Conservation (phyloP, 2,329 filamentous ascomycete genomes). For the Hirsutella minnesotensis region DNA sequence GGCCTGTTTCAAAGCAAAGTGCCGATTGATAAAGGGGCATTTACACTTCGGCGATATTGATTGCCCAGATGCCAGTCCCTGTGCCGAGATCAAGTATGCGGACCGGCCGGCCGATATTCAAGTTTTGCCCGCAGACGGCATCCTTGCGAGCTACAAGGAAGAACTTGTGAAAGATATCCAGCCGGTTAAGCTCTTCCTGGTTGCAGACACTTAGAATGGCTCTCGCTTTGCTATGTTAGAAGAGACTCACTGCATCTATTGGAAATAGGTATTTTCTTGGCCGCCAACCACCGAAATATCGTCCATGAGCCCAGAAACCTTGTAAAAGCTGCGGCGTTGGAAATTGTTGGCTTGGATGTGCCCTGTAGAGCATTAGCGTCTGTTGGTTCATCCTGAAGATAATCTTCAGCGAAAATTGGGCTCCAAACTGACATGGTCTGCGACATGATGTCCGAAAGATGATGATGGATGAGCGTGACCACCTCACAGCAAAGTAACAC, state of each 20-base stretch:
- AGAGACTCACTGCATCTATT: slow-evolving; percentile 53
- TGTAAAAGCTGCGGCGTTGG: slow-evolving; percentile 3
- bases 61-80: slow-evolving; percentile 85
- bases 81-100: slow-evolving; percentile 60
- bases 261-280: slow-evolving; percentile 64
- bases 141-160: slow-evolving; percentile 52
- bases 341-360: neutral
- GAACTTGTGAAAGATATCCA: slow-evolving; percentile 74
- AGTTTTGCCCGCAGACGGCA: slow-evolving; percentile 11
- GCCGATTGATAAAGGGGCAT: slow-evolving; percentile 12
- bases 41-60: slow-evolving; percentile 66
- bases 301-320: slow-evolving; percentile 47
- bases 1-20: neutral
- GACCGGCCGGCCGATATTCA: slow-evolving; percentile 9
- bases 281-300: slow-evolving; percentile 56
- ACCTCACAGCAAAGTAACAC: no score
- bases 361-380: no score
- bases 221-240: neutral
- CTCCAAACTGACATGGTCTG: no score
- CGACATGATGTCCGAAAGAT: no score
- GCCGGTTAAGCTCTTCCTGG: slow-evolving; percentile 60
- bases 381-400: no score
- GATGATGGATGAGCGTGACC: no score
- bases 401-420: no score
- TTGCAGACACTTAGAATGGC: neutral